Evolutionary conservation across 495 filamentous ascomycete species (phyloP).

Genomic region (Hypoxylon cercidicola): DNA sequence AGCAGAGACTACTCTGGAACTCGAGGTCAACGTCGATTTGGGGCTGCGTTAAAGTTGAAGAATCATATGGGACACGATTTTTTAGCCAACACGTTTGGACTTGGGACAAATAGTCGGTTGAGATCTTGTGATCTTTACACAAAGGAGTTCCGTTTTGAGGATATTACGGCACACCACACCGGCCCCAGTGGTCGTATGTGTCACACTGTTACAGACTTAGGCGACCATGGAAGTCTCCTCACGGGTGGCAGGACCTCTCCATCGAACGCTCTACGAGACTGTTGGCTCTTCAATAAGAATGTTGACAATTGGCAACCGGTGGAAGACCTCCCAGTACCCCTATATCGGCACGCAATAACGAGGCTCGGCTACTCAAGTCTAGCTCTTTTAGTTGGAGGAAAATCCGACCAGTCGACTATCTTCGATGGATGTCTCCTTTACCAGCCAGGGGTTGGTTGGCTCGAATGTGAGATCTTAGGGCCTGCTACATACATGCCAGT

Average conservation of each 20-base stretch:
- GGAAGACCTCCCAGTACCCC: constrained; percentile 68
- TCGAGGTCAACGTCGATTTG: constrained; percentile 56
- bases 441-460: constrained; percentile 60
- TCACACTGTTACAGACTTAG: constrained; percentile 75
- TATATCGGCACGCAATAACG: constrained; percentile 79
- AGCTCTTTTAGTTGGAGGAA: constrained; percentile 78
- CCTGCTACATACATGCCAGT: constrained; percentile 57
- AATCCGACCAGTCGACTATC: constrained; percentile 63
- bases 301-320: constrained; percentile 66
- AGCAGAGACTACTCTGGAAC: constrained; percentile 46
- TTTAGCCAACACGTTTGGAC: constrained; percentile 64
- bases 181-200: constrained; percentile 72
- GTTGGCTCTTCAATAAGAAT: constrained; percentile 72
- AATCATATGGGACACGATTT: constrained; percentile 38
- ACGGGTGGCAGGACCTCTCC: constrained; percentile 85
- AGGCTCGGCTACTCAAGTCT: constrained; percentile 55
- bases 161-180: constrained; percentile 42
- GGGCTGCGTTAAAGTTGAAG: constrained; percentile 42
- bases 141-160: constrained; percentile 34
- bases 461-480: constrained; percentile 48
- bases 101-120: constrained; percentile 68
- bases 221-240: constrained; percentile 64
- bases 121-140: constrained; percentile 69
- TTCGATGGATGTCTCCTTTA: constrained; percentile 74
- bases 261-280: constrained; percentile 69